phyloP scores from a whole-genome alignment of 2,329 filamentous ascomycete genomes.

The Akanthomyces muscarius region DNA sequence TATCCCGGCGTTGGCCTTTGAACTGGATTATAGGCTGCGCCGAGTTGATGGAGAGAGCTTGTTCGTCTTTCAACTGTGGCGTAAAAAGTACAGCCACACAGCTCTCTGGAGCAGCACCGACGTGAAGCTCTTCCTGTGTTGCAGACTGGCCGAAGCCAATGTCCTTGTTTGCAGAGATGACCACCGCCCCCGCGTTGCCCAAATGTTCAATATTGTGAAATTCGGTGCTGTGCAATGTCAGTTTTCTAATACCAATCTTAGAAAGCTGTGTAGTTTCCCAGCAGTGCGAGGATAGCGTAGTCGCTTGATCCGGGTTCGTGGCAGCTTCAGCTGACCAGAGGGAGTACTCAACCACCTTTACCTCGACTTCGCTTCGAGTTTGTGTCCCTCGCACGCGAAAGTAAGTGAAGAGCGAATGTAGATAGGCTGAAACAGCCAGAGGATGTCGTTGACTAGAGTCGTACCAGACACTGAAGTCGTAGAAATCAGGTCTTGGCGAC shows the following conservation, averaged over 20 bases:
- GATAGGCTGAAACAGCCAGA: slow-evolving; percentile 28
- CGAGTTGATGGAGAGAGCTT: slow-evolving; percentile 26
- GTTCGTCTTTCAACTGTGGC: slow-evolving; percentile 26
- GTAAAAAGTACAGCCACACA: slow-evolving; percentile 34
- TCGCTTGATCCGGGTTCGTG: neutral
- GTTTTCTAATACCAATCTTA: slow-evolving; percentile 19
- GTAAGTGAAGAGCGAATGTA: slow-evolving; percentile 29
- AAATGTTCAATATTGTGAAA: slow-evolving; percentile 24
- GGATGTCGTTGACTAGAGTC: slow-evolving; percentile 29
- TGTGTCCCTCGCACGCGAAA: slow-evolving; percentile 19
- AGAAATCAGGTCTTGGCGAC: slow-evolving; percentile 26
- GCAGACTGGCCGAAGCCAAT: slow-evolving; percentile 35
- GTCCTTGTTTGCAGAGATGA: slow-evolving; percentile 32
- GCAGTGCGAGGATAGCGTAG: neutral
- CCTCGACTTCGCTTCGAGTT: neutral
- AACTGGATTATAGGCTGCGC: slow-evolving; percentile 30
- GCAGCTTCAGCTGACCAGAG: neutral
- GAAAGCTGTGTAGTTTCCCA: slow-evolving; percentile 14
- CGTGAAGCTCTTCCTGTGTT: slow-evolving; percentile 34
- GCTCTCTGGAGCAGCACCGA: slow-evolving; percentile 32
- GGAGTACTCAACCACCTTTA: neutral
- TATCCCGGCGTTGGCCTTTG: slow-evolving; percentile 28
- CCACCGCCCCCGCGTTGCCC: slow-evolving; percentile 26
- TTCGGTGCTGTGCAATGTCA: slow-evolving; percentile 25
- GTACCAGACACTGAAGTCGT: slow-evolving; percentile 34